Evolutionary conservation across 148 eudicot species (phyloP).

Genomic region (Silene uniflora): DNA sequence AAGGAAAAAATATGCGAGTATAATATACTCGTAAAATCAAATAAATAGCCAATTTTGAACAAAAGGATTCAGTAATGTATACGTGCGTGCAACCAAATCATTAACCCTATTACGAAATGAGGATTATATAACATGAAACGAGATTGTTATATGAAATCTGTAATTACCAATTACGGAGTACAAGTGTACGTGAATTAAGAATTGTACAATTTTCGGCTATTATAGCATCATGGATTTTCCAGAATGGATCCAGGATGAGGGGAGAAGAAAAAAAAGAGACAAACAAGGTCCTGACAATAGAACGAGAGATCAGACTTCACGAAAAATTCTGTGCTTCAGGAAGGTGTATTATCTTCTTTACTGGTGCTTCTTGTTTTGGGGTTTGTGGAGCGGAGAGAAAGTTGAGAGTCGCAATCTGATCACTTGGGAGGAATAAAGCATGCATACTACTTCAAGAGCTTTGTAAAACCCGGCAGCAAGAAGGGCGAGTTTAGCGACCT

Average conservation of each 20-base stretch:
- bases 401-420: constrained; percentile 10
- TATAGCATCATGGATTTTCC: constrained; percentile 10
- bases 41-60: no score
- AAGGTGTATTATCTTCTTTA: constrained; percentile 5
- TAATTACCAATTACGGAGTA: no score
- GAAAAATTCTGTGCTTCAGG: constrained; percentile 17
- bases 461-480: constrained; percentile 15
- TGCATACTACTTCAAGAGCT: not conserved
- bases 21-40: no score
- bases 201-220: not conserved
- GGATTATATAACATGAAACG: no score
- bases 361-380: not conserved
- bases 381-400: not conserved
- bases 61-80: no score
- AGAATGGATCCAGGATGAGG: constrained; percentile 8
- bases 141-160: no score
- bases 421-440: not conserved
- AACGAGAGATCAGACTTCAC: constrained; percentile 8
- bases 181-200: not conserved
- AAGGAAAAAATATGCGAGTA: no score
- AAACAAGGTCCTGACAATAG: constrained; percentile 12
- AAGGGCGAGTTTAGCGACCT: constrained; percentile 1
- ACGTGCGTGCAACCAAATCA: no score
- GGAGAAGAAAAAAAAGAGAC: not conserved
- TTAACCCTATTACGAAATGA: no score